Evolutionary conservation across 768 basidiomycete species (phyloP).

Genomic region (Boletellus sp.): DNA sequence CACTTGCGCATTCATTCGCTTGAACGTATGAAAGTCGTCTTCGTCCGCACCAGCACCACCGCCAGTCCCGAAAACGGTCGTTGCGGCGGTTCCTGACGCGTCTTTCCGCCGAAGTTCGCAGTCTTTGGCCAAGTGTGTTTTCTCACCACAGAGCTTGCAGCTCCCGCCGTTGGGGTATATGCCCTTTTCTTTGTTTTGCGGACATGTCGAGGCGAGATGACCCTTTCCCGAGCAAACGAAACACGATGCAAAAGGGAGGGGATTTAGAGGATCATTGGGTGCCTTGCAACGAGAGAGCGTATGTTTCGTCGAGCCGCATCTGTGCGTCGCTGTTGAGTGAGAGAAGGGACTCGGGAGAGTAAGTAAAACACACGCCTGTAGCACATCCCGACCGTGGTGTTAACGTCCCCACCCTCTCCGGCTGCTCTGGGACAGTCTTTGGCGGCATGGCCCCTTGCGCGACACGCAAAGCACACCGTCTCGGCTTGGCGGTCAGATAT

Average conservation of each 20-base stretch:
- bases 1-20: conserved; percentile 57
- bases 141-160: conserved; percentile 87
- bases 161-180: conserved; percentile 89
- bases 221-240: conserved; percentile 85
- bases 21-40: conserved; percentile 88
- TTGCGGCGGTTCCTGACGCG: conserved; percentile 26
- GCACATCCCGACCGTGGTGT: conserved; percentile 52
- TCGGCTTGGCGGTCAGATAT: conserved; percentile 50
- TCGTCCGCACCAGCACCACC: conserved; percentile 79
- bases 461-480: conserved; percentile 84
- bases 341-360: neutral
- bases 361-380: conserved; percentile 52
- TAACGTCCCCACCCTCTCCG: conserved; percentile 20
- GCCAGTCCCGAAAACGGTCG: conserved; percentile 31
- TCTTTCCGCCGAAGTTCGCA: conserved; percentile 67
- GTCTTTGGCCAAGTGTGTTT: conserved; percentile 80
- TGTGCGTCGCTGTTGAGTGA: conserved; percentile 26
- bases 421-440: conserved; percentile 65
- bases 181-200: conserved; percentile 73
- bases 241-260: conserved; percentile 86
- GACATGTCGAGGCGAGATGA: conserved; percentile 82
- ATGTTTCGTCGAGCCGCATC: conserved; percentile 81
- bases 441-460: conserved; percentile 79
- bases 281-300: conserved; percentile 76
- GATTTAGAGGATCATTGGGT: conserved; percentile 54